Conservation (phyloP, 805 yeast species). For the Schwanniomyces yamadae region DNA sequence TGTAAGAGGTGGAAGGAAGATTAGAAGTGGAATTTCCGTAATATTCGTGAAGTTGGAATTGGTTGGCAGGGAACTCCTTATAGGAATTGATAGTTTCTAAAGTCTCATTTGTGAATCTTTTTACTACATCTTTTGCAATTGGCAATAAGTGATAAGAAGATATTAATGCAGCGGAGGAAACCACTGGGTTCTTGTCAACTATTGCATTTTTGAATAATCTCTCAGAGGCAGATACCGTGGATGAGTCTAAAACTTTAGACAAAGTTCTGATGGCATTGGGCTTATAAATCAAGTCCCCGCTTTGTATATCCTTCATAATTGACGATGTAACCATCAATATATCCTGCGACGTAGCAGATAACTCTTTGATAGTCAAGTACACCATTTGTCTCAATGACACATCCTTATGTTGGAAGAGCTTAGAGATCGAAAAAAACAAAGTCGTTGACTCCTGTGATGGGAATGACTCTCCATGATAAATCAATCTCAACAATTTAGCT, state of each 20-base stretch:
- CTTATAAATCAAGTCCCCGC: conserved; percentile 78
- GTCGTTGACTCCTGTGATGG: conserved; percentile 89
- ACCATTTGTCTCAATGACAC: conserved; percentile 88
- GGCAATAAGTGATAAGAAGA: conserved; percentile 89
- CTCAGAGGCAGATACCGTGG: conserved; percentile 91
- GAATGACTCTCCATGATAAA: conserved; percentile 84
- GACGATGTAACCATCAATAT: conserved; percentile 97
- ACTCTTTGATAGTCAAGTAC: conserved; percentile 90
- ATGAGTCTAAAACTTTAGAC: conserved; percentile 82
- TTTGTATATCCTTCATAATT: conserved; percentile 96
- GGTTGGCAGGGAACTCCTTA: conserved; percentile 51
- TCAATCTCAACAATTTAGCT: conserved; percentile 77
- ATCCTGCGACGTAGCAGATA: conserved; percentile 81
- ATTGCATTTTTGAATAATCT: conserved; percentile 88
- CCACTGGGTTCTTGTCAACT: conserved; percentile 84
- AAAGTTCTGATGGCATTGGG: conserved; percentile 95
- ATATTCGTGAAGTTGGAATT: conserved; percentile 53
- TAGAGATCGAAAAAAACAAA: conserved; percentile 89
- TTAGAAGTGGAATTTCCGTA: conserved; percentile 51
- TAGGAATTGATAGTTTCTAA: conserved; percentile 80
- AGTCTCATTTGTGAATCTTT: conserved; percentile 91
- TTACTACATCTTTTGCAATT: conserved; percentile 85
- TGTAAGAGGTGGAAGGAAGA: conserved; percentile 68
- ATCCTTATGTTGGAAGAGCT: conserved; percentile 90
- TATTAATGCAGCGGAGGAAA: conserved; percentile 91